Conservation (phyloP, 2,329 filamentous ascomycete species). For the Talaromyces islandicus region DNA sequence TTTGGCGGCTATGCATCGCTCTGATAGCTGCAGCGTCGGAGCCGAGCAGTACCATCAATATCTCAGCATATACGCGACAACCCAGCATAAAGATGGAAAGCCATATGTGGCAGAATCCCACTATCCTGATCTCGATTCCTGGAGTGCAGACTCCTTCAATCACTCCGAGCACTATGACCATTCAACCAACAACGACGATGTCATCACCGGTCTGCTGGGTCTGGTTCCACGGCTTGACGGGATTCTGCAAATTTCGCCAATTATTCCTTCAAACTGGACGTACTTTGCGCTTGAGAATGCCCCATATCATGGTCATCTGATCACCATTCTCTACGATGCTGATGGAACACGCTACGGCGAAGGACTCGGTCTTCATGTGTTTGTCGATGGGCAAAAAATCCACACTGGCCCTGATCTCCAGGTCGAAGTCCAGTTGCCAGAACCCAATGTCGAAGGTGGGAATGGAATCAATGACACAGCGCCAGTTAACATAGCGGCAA, state of each 20-base stretch:
- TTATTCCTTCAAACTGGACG: background rate
- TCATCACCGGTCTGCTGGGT: background rate
- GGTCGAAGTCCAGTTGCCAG: background rate
- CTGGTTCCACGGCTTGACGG: background rate
- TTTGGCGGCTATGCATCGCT: background rate
- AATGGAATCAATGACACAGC: background rate
- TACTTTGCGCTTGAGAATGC: background rate
- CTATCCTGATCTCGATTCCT: background rate
- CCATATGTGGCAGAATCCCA: background rate
- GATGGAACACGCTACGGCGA: background rate
- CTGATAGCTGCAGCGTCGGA: background rate
- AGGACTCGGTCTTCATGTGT: background rate
- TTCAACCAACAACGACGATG: background rate
- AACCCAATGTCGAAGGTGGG: background rate
- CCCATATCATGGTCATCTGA: background rate
- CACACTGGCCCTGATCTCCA: background rate
- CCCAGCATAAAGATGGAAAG: background rate
- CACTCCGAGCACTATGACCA: background rate
- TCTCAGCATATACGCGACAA: background rate
- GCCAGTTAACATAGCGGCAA: background rate
- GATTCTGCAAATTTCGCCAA: background rate
- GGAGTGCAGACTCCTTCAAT: background rate
- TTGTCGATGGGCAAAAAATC: background rate
- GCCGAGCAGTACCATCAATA: background rate
- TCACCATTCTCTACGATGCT: background rate